Conservation (phyloP, 1,284 basidiomycete genomes). For the Exobasidium rhododendri region DNA sequence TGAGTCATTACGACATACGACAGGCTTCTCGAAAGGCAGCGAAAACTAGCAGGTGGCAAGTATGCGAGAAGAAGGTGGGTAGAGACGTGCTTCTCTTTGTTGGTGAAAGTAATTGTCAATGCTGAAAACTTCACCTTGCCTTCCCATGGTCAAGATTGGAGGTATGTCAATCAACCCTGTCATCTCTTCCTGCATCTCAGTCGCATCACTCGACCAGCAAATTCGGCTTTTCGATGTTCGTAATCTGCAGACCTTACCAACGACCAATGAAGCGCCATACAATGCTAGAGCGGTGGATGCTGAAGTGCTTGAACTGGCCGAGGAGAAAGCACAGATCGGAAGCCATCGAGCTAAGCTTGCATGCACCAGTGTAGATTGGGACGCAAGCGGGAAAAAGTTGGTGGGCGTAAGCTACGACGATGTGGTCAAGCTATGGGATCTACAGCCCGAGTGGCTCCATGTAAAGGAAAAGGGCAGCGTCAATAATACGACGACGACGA, state of each 20-base stretch:
- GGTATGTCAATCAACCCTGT: slow-evolving; percentile 45
- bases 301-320: slow-evolving; percentile 22
- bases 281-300: slow-evolving; percentile 36
- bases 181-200: slow-evolving; percentile 42
- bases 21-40: slow-evolving; percentile 16
- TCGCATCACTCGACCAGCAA: slow-evolving; percentile 48
- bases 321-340: slow-evolving; percentile 28
- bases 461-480: not conserved
- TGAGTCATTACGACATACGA: slow-evolving; percentile 46
- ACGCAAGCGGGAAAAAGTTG: slow-evolving; percentile 40
- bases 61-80: slow-evolving; percentile 45
- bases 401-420: slow-evolving; percentile 49
- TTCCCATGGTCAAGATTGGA: slow-evolving; percentile 25
- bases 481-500: not conserved
- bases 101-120: not conserved
- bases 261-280: slow-evolving; percentile 29
- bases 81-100: slow-evolving; percentile 6
- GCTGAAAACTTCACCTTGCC: not conserved
- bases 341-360: slow-evolving; percentile 32
- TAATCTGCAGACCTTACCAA: slow-evolving; percentile 25
- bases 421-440: slow-evolving; percentile 38
- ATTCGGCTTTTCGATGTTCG: slow-evolving; percentile 49
- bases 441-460: slow-evolving; percentile 16
- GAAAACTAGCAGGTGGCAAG: slow-evolving; percentile 39
- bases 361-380: slow-evolving; percentile 49